A percentile compares a stretch with the other conserved stretches of the same genome.
phyloP scores from a whole-genome alignment of 2,329 filamentous ascomycete genomes.

The Colletotrichum liriopes region DNA sequence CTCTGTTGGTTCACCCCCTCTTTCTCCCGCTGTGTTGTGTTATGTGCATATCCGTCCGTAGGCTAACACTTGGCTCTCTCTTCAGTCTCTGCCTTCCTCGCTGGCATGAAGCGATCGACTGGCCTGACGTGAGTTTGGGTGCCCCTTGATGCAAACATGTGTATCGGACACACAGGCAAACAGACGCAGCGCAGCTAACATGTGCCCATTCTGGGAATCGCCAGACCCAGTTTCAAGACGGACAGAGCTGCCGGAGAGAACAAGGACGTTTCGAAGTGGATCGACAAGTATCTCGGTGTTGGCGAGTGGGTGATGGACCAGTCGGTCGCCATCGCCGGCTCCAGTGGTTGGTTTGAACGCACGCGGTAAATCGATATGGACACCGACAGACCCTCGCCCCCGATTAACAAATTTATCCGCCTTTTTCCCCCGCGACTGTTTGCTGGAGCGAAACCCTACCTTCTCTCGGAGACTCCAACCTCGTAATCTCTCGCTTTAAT shows the following conservation, averaged over 20 bases:
- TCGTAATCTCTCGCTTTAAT: background rate
- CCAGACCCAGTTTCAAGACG: slow-evolving; percentile 85
- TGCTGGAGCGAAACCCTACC: background rate
- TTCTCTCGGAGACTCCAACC: background rate
- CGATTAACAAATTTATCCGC: background rate
- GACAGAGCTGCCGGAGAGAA: slow-evolving; percentile 86
- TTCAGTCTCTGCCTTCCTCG: slow-evolving; percentile 93
- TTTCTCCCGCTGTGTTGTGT: background rate
- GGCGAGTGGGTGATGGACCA: slow-evolving; percentile 99
- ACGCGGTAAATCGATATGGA: slow-evolving; percentile 72
- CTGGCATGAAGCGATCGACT: slow-evolving; percentile 96
- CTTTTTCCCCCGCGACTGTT: slow-evolving; percentile 1
- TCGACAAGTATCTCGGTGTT: slow-evolving; percentile 93
- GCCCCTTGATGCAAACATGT: slow-evolving; percentile 11
- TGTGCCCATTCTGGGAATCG: slow-evolving; percentile 58
- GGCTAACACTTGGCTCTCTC: slow-evolving; percentile 8
- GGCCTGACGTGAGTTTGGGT: slow-evolving; percentile 91
- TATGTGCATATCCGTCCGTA: slow-evolving; percentile 2
- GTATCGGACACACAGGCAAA: background rate
- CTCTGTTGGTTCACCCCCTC: slow-evolving; percentile 75
- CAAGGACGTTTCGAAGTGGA: slow-evolving; percentile 88
- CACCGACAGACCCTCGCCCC: background rate
- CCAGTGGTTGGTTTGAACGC: slow-evolving; percentile 92
- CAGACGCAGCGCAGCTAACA: slow-evolving; percentile 57
- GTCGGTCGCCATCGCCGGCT: slow-evolving; percentile 91